phyloP scores from a whole-genome alignment of 306 rosid genomes.

The Cajanus cajan region DNA sequence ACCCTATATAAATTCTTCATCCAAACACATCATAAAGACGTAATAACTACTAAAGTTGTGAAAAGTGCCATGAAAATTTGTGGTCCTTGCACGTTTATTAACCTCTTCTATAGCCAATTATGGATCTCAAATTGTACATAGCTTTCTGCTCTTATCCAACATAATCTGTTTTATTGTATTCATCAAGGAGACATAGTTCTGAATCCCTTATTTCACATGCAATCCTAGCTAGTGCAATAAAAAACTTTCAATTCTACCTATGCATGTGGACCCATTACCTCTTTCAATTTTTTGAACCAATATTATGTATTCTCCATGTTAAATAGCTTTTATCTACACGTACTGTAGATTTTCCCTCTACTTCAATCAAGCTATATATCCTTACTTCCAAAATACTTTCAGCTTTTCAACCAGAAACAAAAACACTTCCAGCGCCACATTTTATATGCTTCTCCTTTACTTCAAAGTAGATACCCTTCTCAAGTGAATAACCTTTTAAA shows the following conservation, averaged over 20 bases:
- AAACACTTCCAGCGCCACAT: not conserved
- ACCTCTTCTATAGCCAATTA: no score
- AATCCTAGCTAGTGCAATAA: not conserved
- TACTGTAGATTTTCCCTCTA: not conserved
- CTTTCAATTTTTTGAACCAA: not conserved
- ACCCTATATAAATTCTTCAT: no score
- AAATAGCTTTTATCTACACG: not conserved
- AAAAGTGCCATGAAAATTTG: no score
- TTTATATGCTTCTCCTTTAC: not conserved
- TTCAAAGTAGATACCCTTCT: constrained; percentile 10
- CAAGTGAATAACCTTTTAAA: not conserved
- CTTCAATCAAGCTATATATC: not conserved
- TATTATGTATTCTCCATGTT: not conserved
- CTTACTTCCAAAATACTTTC: not conserved
- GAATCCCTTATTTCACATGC: not conserved
- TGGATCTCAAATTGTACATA: no score
- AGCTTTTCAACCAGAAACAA: not conserved
- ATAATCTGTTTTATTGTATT: no score
- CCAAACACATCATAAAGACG: no score
- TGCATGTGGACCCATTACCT: not conserved
- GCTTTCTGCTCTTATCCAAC: no score
- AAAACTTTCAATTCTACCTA: not conserved
- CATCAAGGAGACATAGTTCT: no score
- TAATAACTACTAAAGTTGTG: no score
- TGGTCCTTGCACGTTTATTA: no score